Evolutionary conservation across 2,329 filamentous ascomycete species (phyloP).

Genomic region (Thielaviopsis musarum): DNA sequence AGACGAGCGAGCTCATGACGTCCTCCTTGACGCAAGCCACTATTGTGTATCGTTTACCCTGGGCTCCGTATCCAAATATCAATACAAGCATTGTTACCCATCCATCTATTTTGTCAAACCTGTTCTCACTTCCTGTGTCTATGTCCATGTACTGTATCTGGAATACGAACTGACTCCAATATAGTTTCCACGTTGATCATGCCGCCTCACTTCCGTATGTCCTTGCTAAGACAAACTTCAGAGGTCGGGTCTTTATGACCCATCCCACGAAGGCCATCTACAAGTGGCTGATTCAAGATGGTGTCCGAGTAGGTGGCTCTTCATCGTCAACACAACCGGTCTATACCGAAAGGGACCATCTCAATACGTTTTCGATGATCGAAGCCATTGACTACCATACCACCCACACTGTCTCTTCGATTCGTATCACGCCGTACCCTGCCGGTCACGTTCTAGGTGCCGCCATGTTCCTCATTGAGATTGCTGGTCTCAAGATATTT

Average conservation of each 20-base stretch:
- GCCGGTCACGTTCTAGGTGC: conserved; percentile 95
- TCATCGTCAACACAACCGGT: conserved; percentile 56
- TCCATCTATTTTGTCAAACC: not conserved
- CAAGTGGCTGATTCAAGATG: conserved; percentile 98
- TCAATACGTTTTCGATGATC: conserved; percentile 83
- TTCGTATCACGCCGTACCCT: conserved; percentile 90
- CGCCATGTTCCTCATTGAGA: conserved; percentile 96
- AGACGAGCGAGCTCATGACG: not conserved
- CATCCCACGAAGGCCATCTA: conserved; percentile 99
- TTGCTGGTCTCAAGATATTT: conserved; percentile 88
- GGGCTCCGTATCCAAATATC: conserved; percentile 6
- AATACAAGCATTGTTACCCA: conserved; percentile 6
- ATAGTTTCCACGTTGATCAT: conserved; percentile 94
- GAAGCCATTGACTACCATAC: conserved; percentile 98
- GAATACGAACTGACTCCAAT: conserved; percentile 10
- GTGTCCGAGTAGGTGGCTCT: conserved; percentile 69
- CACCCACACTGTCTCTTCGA: conserved; percentile 90
- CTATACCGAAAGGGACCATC: conserved; percentile 89
- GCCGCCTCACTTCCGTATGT: conserved; percentile 98
- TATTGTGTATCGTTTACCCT: conserved; percentile 1
- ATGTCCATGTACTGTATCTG: conserved; percentile 3
- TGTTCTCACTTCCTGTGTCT: not conserved
- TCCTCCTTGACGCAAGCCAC: conserved; percentile 5
- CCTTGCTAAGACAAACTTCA: conserved; percentile 93
- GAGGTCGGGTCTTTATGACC: conserved; percentile 94